Evolutionary conservation across 805 yeast genomes (phyloP), one percentile per base, ranked within the genome.

Genomic region (Starmerella geochares): DNA sequence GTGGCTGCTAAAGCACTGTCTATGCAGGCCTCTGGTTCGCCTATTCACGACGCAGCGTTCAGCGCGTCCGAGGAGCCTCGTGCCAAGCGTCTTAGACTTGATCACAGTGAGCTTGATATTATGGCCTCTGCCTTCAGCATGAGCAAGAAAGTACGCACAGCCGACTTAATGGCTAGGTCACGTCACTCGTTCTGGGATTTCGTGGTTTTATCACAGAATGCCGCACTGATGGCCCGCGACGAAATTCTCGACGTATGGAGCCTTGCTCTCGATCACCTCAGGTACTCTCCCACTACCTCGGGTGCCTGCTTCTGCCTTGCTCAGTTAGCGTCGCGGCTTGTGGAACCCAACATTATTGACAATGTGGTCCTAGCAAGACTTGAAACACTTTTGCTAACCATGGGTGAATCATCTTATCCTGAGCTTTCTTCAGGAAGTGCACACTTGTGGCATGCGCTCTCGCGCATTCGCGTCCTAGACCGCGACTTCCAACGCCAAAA

Each of bases 241-340:
- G 29, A 24, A n/a, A 35, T 27, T 13, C 17, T 45, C 3, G 16
- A 16, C 2, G 42, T 42, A 2, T 48, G 54, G 53, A 29, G 44
- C 2, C 21, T 49, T 6, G 33, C 51, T 2, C 3, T 29, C 13
- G 40, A 36, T 14, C 32, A 24, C 25, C 3, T 41, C 1, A 39
- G 20, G 19, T 21, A 25, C 9, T 24, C 11, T 3, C 3, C 10
- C 9, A 29, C 35, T n/a, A 24, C 48, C 9, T 44, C 54, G 2
- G 51, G 45, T 8, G 57, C 57, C 3, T 43, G 52, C 28, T 49
- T 46, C 38, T 44, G 51, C 16, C 33, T 54, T 3, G 23, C 55
- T 1, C 24, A 8, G 23, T 25, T 43, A 11, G 21, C 48, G 0
- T 11, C 31, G 1, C 9, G 14, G 16, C 39, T 52, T 7, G 21